Percentiles rank a stretch among this genome's conserved stretches.
These are phyloP conservation scores for Samsoniella hepiali DNA, from an alignment of 2,329 filamentous ascomycete species.

Conservation along the genomic window DNA sequence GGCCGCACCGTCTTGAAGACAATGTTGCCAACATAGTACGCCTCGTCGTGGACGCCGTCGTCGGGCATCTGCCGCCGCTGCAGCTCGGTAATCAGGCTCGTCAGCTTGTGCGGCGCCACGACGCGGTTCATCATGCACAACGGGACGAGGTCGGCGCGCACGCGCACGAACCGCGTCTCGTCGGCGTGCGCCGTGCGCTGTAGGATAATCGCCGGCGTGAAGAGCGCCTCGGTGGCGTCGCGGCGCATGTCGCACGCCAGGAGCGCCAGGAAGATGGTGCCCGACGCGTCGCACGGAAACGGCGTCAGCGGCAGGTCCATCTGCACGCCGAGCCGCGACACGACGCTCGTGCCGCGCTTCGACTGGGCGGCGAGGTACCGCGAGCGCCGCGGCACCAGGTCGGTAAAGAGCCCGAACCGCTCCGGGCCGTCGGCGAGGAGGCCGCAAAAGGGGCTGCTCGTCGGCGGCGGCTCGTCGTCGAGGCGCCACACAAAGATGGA, in stretches of 20 bases:
- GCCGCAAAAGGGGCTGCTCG: not conserved
- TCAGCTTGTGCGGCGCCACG: conserved; percentile 25
- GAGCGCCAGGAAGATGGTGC: conserved; percentile 29
- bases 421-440: conserved; percentile 11
- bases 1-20: not conserved
- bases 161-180: conserved; percentile 28
- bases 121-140: conserved; percentile 29
- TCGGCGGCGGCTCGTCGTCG: not conserved
- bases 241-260: conserved; percentile 29
- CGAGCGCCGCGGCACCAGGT: conserved; percentile 1
- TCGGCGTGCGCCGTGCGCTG: conserved; percentile 30
- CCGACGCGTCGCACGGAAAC: conserved; percentile 27
- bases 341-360: not conserved
- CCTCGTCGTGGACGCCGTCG: not conserved
- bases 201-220: conserved; percentile 28
- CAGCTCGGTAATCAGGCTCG: conserved; percentile 21
- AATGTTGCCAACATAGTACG: not conserved
- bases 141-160: conserved; percentile 26
- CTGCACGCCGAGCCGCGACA: not conserved
- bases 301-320: conserved; percentile 24
- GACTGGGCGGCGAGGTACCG: not conserved
- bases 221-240: conserved; percentile 21
- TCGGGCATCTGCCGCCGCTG: conserved; percentile 20
- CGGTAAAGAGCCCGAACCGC: not conserved
- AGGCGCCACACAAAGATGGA: conserved; percentile 23